Evolutionary conservation across 2,329 filamentous ascomycete species (phyloP).

Genomic region (Fragosphaeria purpurea): DNA sequence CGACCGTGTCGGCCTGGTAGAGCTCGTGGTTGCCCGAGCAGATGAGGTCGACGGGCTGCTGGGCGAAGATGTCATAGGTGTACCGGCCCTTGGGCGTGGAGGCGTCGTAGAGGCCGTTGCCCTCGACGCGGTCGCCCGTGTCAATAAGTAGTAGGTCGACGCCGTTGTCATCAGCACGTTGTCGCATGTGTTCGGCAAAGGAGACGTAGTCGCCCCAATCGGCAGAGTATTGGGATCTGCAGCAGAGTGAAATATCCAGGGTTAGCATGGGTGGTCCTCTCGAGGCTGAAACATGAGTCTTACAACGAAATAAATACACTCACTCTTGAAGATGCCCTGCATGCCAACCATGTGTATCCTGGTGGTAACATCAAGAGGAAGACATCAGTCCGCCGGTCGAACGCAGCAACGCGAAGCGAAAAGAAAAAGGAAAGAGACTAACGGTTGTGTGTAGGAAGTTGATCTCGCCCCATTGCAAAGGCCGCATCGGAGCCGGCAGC

Average conservation of each 20-base stretch:
- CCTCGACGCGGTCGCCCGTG: conserved; percentile 85
- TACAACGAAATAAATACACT: conserved; percentile 15
- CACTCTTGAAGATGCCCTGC: conserved; percentile 87
- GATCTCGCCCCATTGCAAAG: conserved; percentile 83
- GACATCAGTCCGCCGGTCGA: too few species aligned
- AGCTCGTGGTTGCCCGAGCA: conserved; percentile 92
- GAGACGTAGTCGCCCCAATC: conserved; percentile 99
- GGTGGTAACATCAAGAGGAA: too few species aligned
- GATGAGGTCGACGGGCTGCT: conserved; percentile 75
- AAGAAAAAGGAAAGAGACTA: not conserved
- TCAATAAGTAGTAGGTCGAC: conserved; percentile 87
- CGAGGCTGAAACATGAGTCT: too few species aligned
- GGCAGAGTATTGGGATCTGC: conserved; percentile 76
- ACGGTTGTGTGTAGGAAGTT: conserved; percentile 91
- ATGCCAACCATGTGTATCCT: conserved; percentile 89
- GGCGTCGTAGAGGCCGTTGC: conserved; percentile 88
- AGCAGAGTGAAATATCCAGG: not conserved
- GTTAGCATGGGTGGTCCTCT: too few species aligned
- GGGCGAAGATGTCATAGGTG: conserved; percentile 74
- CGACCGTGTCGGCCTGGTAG: conserved; percentile 69
- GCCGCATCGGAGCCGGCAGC: conserved; percentile 68
- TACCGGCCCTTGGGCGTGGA: conserved; percentile 81
- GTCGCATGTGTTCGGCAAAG: conserved; percentile 73
- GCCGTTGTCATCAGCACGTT: conserved; percentile 66
- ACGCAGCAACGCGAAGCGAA: not conserved